These are phyloP conservation scores for Calocera cornea DNA, from an alignment of 768 basidiomycete genomes.

Conservation along the genomic window DNA sequence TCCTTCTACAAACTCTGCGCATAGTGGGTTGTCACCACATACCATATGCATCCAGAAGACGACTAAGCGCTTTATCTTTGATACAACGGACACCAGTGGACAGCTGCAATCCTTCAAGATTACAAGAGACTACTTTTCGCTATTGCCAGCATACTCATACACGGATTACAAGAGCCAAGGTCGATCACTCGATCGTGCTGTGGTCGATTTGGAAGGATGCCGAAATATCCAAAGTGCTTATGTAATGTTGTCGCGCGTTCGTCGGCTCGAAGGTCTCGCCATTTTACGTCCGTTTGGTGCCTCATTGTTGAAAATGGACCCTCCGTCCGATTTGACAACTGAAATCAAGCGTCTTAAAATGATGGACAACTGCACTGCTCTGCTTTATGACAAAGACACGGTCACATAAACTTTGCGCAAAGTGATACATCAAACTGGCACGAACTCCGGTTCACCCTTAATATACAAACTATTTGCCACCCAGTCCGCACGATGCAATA, in stretches of 20 bases:
- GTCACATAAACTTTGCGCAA: too few relatives aligned
- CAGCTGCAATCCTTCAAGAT: not conserved
- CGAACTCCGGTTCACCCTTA: too few relatives aligned
- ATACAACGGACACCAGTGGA: not conserved
- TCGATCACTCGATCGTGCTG: not conserved
- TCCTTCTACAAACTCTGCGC: not conserved
- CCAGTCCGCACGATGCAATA: too few relatives aligned
- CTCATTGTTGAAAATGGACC: too few relatives aligned
- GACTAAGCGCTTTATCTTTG: not conserved
- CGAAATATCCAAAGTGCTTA: not conserved
- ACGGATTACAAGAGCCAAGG: constrained; percentile 10
- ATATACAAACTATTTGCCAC: too few relatives aligned
- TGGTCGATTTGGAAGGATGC: not conserved
- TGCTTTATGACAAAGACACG: too few relatives aligned
- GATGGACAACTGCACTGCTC: too few relatives aligned
- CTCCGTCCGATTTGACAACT: too few relatives aligned
- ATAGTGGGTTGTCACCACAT: not conserved
- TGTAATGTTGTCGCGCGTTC: constrained; percentile 10
- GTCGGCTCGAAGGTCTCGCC: not conserved
- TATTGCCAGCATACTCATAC: constrained; percentile 9
- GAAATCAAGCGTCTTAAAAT: too few relatives aligned
- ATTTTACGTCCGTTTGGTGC: too few relatives aligned
- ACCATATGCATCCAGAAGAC: not conserved
- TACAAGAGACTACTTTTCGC: not conserved
- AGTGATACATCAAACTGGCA: too few relatives aligned